Conservation (phyloP, 345 rosid genomes). For the Odontarrhena argentea region DNA sequence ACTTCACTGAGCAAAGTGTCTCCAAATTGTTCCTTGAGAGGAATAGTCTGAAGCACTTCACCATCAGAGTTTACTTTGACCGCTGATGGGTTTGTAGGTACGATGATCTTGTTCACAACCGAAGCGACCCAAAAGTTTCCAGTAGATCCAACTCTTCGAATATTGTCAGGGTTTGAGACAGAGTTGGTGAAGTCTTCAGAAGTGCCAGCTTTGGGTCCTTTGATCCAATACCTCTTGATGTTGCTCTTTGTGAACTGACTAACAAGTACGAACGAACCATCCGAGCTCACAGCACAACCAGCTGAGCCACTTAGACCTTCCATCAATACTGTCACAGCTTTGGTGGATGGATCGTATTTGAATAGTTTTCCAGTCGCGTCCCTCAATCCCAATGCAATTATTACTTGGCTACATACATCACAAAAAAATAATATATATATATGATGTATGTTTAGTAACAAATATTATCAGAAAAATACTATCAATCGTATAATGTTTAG, state of each 20-base stretch:
- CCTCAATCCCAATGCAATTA: slow-evolving; percentile 36
- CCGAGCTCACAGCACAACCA: slow-evolving; percentile 40
- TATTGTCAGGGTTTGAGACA: slow-evolving; percentile 39
- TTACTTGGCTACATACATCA: slow-evolving; percentile 32
- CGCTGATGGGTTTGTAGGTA: slow-evolving; percentile 39
- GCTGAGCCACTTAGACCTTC: slow-evolving; percentile 43
- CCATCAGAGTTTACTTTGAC: slow-evolving; percentile 40
- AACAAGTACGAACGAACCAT: slow-evolving; percentile 39
- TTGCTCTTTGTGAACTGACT: slow-evolving; percentile 41
- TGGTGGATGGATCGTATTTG: slow-evolving; percentile 41
- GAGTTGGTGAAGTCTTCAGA: slow-evolving; percentile 40
- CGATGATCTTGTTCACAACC: slow-evolving; percentile 35
- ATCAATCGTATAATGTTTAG: no score
- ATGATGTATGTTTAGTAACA: not conserved
- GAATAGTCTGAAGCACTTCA: slow-evolving; percentile 36
- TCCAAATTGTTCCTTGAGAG: slow-evolving; percentile 35
- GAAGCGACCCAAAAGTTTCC: slow-evolving; percentile 45
- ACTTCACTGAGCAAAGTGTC: slow-evolving; percentile 43
- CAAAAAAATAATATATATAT: no score
- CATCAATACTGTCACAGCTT: slow-evolving; percentile 31
- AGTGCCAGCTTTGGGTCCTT: slow-evolving; percentile 40
- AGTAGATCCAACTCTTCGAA: slow-evolving; percentile 38
- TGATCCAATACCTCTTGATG: slow-evolving; percentile 43
- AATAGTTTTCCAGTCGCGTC: slow-evolving; percentile 39
- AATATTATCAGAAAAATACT: no score